phyloP scores from a whole-genome alignment of 805 yeast genomes.

The Candida mattraensis region DNA sequence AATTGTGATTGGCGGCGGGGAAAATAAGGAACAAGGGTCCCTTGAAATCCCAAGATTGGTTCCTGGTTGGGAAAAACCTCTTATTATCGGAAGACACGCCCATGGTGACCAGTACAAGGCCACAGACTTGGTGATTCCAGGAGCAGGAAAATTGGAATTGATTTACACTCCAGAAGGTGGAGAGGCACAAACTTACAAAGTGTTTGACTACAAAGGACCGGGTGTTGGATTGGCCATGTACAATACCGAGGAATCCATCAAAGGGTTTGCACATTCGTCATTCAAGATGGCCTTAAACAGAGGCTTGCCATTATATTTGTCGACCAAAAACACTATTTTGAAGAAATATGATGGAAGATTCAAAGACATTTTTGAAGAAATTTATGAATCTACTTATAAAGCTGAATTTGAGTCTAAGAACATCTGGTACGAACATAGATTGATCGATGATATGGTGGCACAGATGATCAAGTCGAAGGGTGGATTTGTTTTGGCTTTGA shows the following conservation, averaged over 20 bases:
- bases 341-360: constrained; percentile 82
- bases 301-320: constrained; percentile 61
- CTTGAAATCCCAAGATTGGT: constrained; percentile 69
- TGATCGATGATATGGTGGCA: constrained; percentile 87
- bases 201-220: constrained; percentile 60
- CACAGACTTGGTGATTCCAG: constrained; percentile 66
- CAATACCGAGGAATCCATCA: constrained; percentile 76
- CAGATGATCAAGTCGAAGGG: constrained; percentile 86
- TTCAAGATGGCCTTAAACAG: constrained; percentile 70
- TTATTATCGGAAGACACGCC: constrained; percentile 84
- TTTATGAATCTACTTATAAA: constrained; percentile 60
- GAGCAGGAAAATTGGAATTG: constrained; percentile 65
- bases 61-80: constrained; percentile 80
- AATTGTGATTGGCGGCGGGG: constrained; percentile 59
- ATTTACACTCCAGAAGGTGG: constrained; percentile 66
- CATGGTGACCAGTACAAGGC: constrained; percentile 85
- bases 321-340: constrained; percentile 79
- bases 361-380: constrained; percentile 73
- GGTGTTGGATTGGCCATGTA: constrained; percentile 85
- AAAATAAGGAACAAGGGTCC: constrained; percentile 23
- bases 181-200: constrained; percentile 46
- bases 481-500: constrained; percentile 77
- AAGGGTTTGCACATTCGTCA: constrained; percentile 77
- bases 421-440: constrained; percentile 75
- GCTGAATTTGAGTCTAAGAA: constrained; percentile 56